A percentile compares a stretch with the other conserved stretches of the same genome.
These are phyloP conservation scores for Neoascochyta sp. DNA, from an alignment of 2,329 filamentous ascomycete genomes.

Conservation along the genomic window DNA sequence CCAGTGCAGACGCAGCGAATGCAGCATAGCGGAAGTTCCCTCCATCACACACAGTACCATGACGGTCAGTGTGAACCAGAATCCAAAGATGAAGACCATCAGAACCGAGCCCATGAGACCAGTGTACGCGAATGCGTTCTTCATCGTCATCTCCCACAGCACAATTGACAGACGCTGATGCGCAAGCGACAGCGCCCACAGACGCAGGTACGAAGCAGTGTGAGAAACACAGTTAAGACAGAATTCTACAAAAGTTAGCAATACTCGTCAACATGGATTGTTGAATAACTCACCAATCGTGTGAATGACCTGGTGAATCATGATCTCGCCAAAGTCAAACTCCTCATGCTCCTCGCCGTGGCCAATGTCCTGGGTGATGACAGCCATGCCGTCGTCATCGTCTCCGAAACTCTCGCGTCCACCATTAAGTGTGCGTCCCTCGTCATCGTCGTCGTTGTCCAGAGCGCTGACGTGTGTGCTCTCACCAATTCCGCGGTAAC, in stretches of 20 bases:
- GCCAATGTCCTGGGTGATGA: conserved; percentile 80
- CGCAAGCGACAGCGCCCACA: conserved; percentile 94
- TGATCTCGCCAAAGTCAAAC: conserved; percentile 93
- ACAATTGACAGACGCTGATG: conserved; percentile 97
- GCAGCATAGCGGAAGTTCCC: conserved; percentile 92
- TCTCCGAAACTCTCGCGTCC: conserved; percentile 64
- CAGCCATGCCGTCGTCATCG: conserved; percentile 76
- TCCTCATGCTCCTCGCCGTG: conserved; percentile 81
- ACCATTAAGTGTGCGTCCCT: conserved; percentile 55
- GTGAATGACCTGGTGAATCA: conserved; percentile 99
- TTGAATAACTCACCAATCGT: conserved; percentile 74
- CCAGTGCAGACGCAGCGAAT: conserved; percentile 88
- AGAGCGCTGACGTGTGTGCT: conserved; percentile 81
- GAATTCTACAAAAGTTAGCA: conserved; percentile 65
- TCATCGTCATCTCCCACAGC: conserved; percentile 94
- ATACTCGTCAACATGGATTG: not conserved
- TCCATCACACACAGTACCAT: conserved; percentile 89
- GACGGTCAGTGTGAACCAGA: conserved; percentile 85
- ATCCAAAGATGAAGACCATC: conserved; percentile 75
- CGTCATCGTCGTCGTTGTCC: conserved; percentile 78
- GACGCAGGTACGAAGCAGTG: conserved; percentile 95
- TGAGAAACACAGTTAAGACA: conserved; percentile 99
- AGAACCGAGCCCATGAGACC: conserved; percentile 71
- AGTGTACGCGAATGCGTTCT: conserved; percentile 64
- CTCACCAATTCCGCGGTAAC: conserved; percentile 92